phyloP scores from a whole-genome alignment of 1,284 basidiomycete species.

The Heterobasidion occidentale region DNA sequence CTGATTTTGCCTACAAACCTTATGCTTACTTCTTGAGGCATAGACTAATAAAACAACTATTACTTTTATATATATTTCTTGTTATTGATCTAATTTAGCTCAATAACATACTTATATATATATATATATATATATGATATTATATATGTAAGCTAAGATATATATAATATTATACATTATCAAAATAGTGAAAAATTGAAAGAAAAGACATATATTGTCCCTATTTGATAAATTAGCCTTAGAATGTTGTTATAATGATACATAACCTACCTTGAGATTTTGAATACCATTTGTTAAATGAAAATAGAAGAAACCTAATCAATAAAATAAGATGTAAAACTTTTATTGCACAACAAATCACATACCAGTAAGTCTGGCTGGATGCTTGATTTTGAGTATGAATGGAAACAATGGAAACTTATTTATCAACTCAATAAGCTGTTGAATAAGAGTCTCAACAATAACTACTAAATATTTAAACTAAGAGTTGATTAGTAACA shows the following conservation, averaged over 20 bases:
- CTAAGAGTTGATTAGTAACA: not conserved
- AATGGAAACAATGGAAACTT: conserved; percentile 88
- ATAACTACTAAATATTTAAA: conserved; percentile 33
- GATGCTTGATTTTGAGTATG: conserved; percentile 83
- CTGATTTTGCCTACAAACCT: no score
- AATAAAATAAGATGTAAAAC: not conserved
- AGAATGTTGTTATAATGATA: no score
- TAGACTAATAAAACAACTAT: no score
- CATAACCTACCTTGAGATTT: not conserved
- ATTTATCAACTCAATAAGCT: conserved; percentile 72
- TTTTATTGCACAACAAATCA: not conserved
- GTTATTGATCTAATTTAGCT: no score
- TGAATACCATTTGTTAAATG: not conserved
- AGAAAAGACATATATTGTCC: not conserved
- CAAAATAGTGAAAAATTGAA: not conserved
- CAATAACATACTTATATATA: no score
- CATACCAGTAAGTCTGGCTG: conserved; percentile 72
- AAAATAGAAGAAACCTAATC: not conserved
- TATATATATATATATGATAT: no score
- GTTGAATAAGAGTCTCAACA: conserved; percentile 55
- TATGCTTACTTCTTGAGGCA: no score
- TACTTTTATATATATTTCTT: no score
- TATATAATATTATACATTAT: no score
- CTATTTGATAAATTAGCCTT: not conserved
- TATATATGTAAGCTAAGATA: no score